These are phyloP conservation scores for Corymbia calophylla DNA, from an alignment of 441 rosid species.

Conservation along the genomic window DNA sequence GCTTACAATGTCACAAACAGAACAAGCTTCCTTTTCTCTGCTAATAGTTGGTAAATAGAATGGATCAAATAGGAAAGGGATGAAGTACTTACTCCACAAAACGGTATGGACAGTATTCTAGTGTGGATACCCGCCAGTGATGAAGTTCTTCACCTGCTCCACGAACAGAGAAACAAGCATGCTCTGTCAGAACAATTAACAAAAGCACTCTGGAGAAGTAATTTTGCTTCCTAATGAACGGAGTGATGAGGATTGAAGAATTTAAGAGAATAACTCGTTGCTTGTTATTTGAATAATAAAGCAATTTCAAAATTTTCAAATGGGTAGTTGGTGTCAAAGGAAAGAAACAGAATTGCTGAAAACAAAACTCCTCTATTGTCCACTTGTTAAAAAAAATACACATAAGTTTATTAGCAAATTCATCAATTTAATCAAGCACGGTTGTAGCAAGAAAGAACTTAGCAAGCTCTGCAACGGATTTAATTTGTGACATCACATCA, in stretches of 20 bases:
- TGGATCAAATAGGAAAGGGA: neutral
- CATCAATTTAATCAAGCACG: too few relatives aligned
- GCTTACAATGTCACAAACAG: neutral
- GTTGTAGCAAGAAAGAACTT: too few relatives aligned
- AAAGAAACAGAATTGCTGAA: too few relatives aligned
- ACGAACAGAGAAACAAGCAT: neutral
- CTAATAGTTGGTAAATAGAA: rapidly evolving
- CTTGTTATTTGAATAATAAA: neutral
- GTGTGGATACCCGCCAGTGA: too few relatives aligned
- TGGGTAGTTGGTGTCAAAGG: rapidly evolving
- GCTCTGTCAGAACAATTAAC: neutral
- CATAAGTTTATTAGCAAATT: too few relatives aligned
- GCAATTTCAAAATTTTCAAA: too few relatives aligned
- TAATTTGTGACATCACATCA: too few relatives aligned
- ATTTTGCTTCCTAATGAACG: neutral
- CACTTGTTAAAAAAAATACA: too few relatives aligned
- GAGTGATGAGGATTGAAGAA: neutral
- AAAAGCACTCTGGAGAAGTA: neutral
- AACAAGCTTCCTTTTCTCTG: neutral
- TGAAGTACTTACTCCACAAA: constrained; percentile 54
- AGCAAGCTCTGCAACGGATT: too few relatives aligned
- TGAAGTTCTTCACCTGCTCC: too few relatives aligned
- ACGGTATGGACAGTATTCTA: constrained; percentile 20
- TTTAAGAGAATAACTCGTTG: too few relatives aligned
- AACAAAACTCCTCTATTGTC: too few relatives aligned